Percentiles rank a stretch among this genome's conserved stretches.
phyloP scores from a whole-genome alignment of 2,329 filamentous ascomycete genomes.

The Exserohilum turcica region DNA sequence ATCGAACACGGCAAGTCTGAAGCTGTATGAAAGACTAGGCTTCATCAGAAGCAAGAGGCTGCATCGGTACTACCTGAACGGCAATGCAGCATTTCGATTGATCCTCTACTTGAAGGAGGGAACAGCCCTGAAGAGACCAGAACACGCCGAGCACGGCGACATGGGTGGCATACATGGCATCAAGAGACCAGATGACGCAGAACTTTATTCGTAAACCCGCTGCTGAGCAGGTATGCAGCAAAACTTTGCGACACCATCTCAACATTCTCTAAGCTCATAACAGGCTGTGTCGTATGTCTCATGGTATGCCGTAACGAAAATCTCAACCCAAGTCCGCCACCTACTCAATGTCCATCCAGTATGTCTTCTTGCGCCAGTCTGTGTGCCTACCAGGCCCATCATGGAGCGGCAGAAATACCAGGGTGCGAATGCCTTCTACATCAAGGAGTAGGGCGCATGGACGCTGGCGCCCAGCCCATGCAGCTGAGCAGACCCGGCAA shows the following conservation, averaged over 20 bases:
- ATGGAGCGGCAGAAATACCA: conserved; percentile 22
- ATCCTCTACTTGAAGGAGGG: conserved; percentile 74
- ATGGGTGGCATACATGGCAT: conserved; percentile 2
- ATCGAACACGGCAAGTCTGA: conserved; percentile 86
- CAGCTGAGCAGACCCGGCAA: conserved; percentile 13
- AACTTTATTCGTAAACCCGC: conserved; percentile 9
- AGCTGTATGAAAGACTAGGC: conserved; percentile 88
- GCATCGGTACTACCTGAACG: conserved; percentile 95
- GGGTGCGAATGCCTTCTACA: conserved; percentile 10
- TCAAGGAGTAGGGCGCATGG: conserved; percentile 22
- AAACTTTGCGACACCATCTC: neutral
- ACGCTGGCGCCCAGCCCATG: neutral
- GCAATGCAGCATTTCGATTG: conserved; percentile 89
- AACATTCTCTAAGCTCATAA: neutral
- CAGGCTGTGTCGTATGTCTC: neutral
- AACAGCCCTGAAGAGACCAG: conserved; percentile 39
- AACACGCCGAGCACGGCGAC: conserved; percentile 8
- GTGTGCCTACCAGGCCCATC: neutral
- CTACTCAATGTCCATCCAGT: conserved; percentile 9
- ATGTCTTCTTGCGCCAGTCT: conserved; percentile 9
- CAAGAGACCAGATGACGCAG: conserved; percentile 12
- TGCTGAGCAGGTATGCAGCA: neutral
- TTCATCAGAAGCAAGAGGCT: conserved; percentile 91
- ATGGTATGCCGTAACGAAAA: neutral
- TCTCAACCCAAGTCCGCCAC: neutral